Evolutionary conservation across 2,329 filamentous ascomycete species (phyloP).

Genomic region (Metarhizium brunneum): DNA sequence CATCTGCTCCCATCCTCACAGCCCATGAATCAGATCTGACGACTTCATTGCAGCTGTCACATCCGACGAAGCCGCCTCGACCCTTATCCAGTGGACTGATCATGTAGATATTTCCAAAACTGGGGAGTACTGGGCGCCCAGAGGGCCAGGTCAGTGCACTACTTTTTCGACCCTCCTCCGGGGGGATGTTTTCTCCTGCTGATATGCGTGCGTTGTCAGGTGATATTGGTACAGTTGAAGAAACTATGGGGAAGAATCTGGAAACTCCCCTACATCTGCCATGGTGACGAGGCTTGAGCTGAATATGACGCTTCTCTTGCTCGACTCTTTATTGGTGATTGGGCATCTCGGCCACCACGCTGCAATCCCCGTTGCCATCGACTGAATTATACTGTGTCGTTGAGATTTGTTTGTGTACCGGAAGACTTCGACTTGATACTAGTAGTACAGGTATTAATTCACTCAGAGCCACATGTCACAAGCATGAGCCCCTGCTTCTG

Average conservation of each 20-base stretch:
- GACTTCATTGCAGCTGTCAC: conserved; percentile 44
- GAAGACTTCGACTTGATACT: background rate
- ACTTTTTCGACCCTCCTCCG: background rate
- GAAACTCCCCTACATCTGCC: conserved; percentile 57
- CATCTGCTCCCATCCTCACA: background rate
- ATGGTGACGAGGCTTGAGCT: conserved; percentile 35
- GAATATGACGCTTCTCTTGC: background rate
- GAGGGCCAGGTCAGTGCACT: conserved; percentile 50
- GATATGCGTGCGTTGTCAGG: conserved; percentile 24
- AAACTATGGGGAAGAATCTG: conserved; percentile 50
- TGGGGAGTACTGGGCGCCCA: conserved; percentile 64
- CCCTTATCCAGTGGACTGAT: conserved; percentile 52
- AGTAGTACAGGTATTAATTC: background rate
- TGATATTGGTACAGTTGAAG: conserved; percentile 61
- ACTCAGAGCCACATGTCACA: no score
- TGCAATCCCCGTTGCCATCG: background rate
- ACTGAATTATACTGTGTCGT: background rate
- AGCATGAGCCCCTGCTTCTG: no score
- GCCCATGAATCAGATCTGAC: background rate
- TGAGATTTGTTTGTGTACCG: background rate
- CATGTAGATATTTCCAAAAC: conserved; percentile 56
- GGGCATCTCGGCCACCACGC: background rate
- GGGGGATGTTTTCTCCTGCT: background rate
- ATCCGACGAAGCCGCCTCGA: conserved; percentile 56
- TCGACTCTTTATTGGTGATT: background rate